Evolutionary conservation across 805 yeast genomes (phyloP).

Genomic region (Candida golubevii): DNA sequence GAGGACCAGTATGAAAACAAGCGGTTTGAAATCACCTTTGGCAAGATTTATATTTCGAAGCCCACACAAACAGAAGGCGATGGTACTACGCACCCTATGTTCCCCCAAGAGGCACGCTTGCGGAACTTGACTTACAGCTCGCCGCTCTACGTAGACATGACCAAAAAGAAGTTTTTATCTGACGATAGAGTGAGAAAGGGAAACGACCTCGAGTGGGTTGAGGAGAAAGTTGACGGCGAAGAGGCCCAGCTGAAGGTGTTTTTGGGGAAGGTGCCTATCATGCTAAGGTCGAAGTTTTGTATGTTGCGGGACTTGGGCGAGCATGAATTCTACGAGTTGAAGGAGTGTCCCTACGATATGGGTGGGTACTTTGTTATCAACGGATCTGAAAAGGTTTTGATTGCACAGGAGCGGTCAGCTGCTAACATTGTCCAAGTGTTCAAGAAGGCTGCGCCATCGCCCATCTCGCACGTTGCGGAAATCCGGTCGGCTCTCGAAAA

Average conservation of each 20-base stretch:
- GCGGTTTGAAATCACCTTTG: slow-evolving; percentile 95
- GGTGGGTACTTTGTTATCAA: slow-evolving; percentile 98
- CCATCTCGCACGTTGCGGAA: slow-evolving; percentile 93
- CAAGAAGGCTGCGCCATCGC: slow-evolving; percentile 96
- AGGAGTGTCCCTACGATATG: slow-evolving; percentile 99
- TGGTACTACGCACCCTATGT: slow-evolving; percentile 98
- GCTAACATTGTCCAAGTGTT: slow-evolving; percentile 98
- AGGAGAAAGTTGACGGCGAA: slow-evolving; percentile 49
- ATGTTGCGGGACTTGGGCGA: slow-evolving; percentile 85
- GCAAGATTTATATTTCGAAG: slow-evolving; percentile 91
- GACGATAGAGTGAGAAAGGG: slow-evolving; percentile 58
- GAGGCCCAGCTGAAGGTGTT: slow-evolving; percentile 68
- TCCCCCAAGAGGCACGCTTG: slow-evolving; percentile 96
- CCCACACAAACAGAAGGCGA: slow-evolving; percentile 99
- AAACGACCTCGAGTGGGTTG: slow-evolving; percentile 49
- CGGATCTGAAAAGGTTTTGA: slow-evolving; percentile 96
- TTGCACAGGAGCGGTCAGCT: slow-evolving; percentile 98
- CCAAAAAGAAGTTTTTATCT: slow-evolving; percentile 80
- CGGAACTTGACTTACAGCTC: slow-evolving; percentile 95
- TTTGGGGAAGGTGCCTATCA: slow-evolving; percentile 96
- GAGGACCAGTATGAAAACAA: slow-evolving; percentile 86
- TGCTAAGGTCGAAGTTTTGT: slow-evolving; percentile 96
- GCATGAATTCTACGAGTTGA: slow-evolving; percentile 88
- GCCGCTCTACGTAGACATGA: slow-evolving; percentile 93
- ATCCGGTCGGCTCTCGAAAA: slow-evolving; percentile 95